Evolutionary conservation across 306 rosid species (phyloP).

Genomic region (Gastrolobium bilobum): DNA sequence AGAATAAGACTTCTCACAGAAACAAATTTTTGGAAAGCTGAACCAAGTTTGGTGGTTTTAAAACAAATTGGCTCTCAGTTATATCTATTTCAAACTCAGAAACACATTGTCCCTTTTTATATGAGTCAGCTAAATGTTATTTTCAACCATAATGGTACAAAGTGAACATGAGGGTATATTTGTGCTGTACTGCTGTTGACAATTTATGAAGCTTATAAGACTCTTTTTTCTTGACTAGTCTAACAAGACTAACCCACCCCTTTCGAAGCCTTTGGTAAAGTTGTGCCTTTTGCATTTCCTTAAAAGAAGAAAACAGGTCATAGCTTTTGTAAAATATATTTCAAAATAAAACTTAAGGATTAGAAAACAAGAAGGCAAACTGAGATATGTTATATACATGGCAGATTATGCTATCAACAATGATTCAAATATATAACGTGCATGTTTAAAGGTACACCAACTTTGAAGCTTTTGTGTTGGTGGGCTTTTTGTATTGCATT

Average conservation of each 20-base stretch:
- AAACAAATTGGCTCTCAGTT: conserved; percentile 47
- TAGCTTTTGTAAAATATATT: conserved; percentile 60
- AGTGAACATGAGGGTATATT: conserved; percentile 42
- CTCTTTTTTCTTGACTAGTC: conserved; percentile 50
- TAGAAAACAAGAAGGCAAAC: conserved; percentile 49
- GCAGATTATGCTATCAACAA: conserved; percentile 48
- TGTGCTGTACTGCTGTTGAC: conserved; percentile 50
- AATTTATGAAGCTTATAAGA: conserved; percentile 50
- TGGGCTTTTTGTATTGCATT: conserved; percentile 52
- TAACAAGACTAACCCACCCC: conserved; percentile 61
- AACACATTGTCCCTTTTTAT: conserved; percentile 42
- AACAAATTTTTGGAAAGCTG: conserved; percentile 47
- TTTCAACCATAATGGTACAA: conserved; percentile 45
- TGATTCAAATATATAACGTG: conserved; percentile 44
- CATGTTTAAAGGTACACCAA: conserved; percentile 56
- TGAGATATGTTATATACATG: conserved; percentile 50
- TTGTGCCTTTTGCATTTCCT: conserved; percentile 80
- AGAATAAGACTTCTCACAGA: conserved; percentile 68
- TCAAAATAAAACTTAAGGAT: conserved; percentile 57
- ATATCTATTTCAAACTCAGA: conserved; percentile 55
- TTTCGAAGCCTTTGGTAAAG: conserved; percentile 72
- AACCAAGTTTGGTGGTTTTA: conserved; percentile 50
- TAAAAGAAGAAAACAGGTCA: conserved; percentile 72
- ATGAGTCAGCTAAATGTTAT: conserved; percentile 46
- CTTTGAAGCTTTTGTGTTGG: conserved; percentile 57